Conservation (phyloP, 176 grass and related monocot species). For the Saccharum officinarum region DNA sequence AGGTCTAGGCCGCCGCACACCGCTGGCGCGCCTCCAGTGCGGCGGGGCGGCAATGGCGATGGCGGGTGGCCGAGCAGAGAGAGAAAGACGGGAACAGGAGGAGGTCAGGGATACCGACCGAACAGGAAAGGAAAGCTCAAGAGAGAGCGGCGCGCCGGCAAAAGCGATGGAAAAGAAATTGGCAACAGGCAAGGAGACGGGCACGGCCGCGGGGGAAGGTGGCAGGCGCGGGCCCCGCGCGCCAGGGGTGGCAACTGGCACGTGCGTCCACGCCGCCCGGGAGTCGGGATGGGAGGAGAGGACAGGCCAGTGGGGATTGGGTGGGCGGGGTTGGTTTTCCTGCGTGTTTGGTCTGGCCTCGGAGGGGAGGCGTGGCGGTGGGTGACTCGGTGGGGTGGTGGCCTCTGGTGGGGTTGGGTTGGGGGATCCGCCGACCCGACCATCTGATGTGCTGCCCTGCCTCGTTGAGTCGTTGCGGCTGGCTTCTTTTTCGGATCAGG, state of each 20-base stretch:
- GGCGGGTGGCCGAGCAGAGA: background rate
- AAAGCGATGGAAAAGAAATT: background rate
- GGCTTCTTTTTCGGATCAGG: background rate
- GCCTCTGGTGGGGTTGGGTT: too few species aligned
- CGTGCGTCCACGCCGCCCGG: slow-evolving; percentile 35
- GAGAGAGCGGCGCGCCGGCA: background rate
- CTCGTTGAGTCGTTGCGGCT: background rate
- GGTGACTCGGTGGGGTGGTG: background rate
- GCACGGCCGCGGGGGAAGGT: background rate
- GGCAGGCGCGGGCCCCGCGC: background rate
- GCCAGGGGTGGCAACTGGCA: background rate
- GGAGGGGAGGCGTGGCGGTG: background rate
- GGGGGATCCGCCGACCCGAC: too few species aligned
- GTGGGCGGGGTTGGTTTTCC: background rate
- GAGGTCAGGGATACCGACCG: background rate
- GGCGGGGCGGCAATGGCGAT: slow-evolving; percentile 14
- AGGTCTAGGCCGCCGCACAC: background rate
- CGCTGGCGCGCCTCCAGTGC: slow-evolving; percentile 17
- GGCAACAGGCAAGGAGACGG: background rate
- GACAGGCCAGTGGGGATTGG: background rate
- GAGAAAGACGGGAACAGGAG: background rate
- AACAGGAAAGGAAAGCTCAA: background rate
- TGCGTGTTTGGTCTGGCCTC: slow-evolving; percentile 21
- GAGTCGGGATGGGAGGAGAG: background rate
- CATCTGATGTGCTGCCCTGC: background rate